Percentiles rank a stretch among this genome's conserved stretches.
Evolutionary conservation across 2,329 filamentous ascomycete genomes (phyloP).

Genomic region (Paracorniculantispora psalliotae): DNA sequence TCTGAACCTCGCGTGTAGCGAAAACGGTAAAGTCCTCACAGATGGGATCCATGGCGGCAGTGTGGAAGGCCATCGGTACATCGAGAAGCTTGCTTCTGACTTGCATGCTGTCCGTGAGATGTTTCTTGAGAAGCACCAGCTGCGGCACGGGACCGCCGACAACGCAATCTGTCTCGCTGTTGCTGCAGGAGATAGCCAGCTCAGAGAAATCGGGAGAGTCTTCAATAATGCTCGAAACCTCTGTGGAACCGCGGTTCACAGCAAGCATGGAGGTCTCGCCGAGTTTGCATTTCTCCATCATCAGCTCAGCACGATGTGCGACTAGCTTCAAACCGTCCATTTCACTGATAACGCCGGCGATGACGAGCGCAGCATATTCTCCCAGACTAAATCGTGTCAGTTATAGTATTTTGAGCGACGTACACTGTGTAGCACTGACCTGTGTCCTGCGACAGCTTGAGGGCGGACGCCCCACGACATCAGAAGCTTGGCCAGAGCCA

Average conservation of each 20-base stretch:
- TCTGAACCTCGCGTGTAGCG: neutral
- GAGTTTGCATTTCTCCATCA: conserved; percentile 16
- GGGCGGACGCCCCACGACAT: conserved; percentile 21
- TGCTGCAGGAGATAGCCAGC: conserved; percentile 26
- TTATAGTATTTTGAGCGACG: neutral
- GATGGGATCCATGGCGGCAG: conserved; percentile 24
- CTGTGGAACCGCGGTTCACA: conserved; percentile 13
- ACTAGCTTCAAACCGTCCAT: conserved; percentile 20
- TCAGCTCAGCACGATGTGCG: conserved; percentile 20
- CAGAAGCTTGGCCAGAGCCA: conserved; percentile 24
- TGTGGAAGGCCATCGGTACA: conserved; percentile 27
- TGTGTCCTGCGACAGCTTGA: conserved; percentile 21
- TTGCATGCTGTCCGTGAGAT: conserved; percentile 17
- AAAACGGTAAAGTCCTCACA: conserved; percentile 15
- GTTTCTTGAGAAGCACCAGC: conserved; percentile 10
- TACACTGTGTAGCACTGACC: conserved; percentile 15
- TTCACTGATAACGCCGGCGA: conserved; percentile 17
- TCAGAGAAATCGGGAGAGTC: conserved; percentile 5
- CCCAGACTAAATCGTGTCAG: conserved; percentile 18
- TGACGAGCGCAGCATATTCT: conserved; percentile 22
- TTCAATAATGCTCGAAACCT: conserved; percentile 14
- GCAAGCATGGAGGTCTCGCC: conserved; percentile 20
- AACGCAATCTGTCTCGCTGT: conserved; percentile 26
- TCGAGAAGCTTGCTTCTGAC: conserved; percentile 23
- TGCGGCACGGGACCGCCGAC: conserved; percentile 21